Evolutionary conservation across 1,284 basidiomycete species (phyloP).

Genomic region (Prillingera fragicola): DNA sequence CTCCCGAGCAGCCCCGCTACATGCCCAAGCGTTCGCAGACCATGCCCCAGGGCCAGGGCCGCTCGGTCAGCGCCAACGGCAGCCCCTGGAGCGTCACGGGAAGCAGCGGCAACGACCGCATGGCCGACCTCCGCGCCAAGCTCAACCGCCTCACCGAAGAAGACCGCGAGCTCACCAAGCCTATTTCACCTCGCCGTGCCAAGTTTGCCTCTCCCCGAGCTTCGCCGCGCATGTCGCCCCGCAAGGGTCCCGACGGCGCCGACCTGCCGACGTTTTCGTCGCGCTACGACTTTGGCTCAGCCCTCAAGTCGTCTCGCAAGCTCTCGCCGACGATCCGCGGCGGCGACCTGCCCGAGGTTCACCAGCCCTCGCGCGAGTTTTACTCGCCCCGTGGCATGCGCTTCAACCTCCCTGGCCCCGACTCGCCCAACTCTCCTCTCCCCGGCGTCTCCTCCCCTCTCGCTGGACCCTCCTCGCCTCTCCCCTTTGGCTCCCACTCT

Average conservation of each 20-base stretch:
- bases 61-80: conserved; percentile 30
- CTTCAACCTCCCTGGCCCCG: conserved; percentile 15
- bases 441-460: conserved; percentile 1
- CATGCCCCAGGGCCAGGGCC: conserved; percentile 34
- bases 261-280: conserved; percentile 25
- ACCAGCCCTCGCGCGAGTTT: conserved; percentile 36
- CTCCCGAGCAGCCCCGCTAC: conserved; percentile 15
- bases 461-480: conserved; percentile 6
- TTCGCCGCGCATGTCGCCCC: conserved; percentile 11
- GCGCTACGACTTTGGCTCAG: conserved; percentile 53
- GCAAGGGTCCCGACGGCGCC: conserved; percentile 27
- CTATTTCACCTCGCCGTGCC: conserved; percentile 9
- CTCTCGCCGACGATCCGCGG: conserved; percentile 14
- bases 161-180: conserved; percentile 22
- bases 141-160: conserved; percentile 51
- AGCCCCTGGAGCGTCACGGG: conserved; percentile 47
- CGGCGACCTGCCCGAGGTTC: conserved; percentile 13
- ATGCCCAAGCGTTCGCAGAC: conserved; percentile 14
- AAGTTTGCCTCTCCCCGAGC: conserved; percentile 15
- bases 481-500: conserved; percentile 1
- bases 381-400: conserved; percentile 36
- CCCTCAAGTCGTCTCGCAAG: conserved; percentile 47
- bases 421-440: background rate
- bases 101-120: conserved; percentile 40
- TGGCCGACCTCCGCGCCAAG: conserved; percentile 51